Evolutionary conservation across 352 stramenopile genomes (phyloP), one percentile per base, ranked within the genome.

Genomic region (Globisporangium spinosum): DNA sequence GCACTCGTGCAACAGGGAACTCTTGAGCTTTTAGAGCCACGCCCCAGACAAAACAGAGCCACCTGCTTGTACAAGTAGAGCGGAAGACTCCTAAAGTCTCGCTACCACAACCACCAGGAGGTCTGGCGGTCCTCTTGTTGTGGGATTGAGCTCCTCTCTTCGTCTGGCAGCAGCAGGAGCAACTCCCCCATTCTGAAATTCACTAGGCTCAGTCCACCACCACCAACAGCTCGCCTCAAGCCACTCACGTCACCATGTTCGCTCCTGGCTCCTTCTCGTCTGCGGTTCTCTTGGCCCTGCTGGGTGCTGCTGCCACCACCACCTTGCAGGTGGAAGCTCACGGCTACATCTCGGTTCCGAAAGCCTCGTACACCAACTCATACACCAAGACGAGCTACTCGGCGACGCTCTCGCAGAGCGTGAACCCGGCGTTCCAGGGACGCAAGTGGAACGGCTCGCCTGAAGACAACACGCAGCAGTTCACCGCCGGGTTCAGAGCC

Each of bases 371-470:
- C 67, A 25, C 29, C 47, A 72, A 77, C 66, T 62, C 65, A 53
- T 78, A 70, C 64, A 76, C 61, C 43, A 76, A 77, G 63, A 80
- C 74, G 27, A 56, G 20, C 47, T 76, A 70, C 67, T 64, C 70
- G 43, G 34, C 72, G 27, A 62, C 72, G 20, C 54, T 76, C 43
- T 66, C 57, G 7, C 62, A 65, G 35, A 69, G 23, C 43, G 62
- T 70, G 17, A 72, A 74, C 40, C 32, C 71, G 1, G 66, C 71
- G 6, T 80, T 78, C 58, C 54, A 69, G 8, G 75, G 70, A 22
- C 60, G 60, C 45, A 81, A 81, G 67, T 81, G 70, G 67, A 59
- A 81, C 63, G 72, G 71, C 56, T 77, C 70, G 20, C 72, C 75
- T 2, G 61, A 78, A 23, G 67, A 71, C 3, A 81, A 81, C 65